Conservation (phyloP, 1,284 basidiomycete species). For the Leccinum subrobustum region DNA sequence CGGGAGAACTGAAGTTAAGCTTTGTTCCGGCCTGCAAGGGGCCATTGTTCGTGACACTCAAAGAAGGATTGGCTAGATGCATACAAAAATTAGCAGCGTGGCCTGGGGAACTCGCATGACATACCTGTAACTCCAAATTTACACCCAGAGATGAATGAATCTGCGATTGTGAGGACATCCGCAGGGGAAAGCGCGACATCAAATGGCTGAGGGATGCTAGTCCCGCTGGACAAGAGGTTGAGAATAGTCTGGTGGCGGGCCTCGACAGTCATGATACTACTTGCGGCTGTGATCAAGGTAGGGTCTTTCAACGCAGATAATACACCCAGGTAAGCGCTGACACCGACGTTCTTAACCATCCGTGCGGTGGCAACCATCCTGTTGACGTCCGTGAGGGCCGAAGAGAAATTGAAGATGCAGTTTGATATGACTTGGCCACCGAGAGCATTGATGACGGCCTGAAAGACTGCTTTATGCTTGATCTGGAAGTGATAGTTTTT, state of each 20-base stretch:
- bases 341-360: constrained; percentile 78
- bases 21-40: constrained; percentile 53
- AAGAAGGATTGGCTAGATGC: constrained; percentile 53
- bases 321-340: constrained; percentile 78
- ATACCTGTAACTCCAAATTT: constrained; percentile 43
- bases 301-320: constrained; percentile 64
- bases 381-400: constrained; percentile 61
- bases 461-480: not conserved
- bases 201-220: constrained; percentile 64
- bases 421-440: constrained; percentile 52
- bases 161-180: constrained; percentile 75
- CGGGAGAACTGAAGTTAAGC: constrained; percentile 59
- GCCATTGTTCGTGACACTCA: constrained; percentile 64
- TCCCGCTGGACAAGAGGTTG: constrained; percentile 64
- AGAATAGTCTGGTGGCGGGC: constrained; percentile 79
- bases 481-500: constrained; percentile 15
- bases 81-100: not conserved
- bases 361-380: constrained; percentile 77
- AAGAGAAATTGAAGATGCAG: constrained; percentile 71
- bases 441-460: constrained; percentile 51
- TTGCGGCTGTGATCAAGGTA: constrained; percentile 66
- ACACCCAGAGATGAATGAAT: constrained; percentile 72
- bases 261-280: constrained; percentile 78
- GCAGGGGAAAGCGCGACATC: constrained; percentile 67
- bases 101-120: constrained; percentile 16